Conservation (phyloP, 306 rosid genomes). For the Vigna angularis region DNA sequence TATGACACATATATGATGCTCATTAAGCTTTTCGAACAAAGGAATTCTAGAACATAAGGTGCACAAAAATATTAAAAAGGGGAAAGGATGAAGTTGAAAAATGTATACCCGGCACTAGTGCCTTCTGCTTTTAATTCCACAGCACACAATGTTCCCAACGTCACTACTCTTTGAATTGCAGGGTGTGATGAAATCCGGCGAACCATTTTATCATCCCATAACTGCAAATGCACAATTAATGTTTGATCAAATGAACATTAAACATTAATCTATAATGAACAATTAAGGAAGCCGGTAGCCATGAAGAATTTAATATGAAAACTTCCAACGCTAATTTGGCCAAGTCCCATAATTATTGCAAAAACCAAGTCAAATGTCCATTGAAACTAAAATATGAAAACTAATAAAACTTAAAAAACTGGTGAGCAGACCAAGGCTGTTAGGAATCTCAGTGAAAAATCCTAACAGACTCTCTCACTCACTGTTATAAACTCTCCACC, state of each 20-base stretch:
- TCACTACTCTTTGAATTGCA: conserved; percentile 79
- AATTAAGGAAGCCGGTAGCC: conserved; percentile 1
- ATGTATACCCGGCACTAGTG: conserved; percentile 73
- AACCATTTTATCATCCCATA: conserved; percentile 85
- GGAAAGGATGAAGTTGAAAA: conserved; percentile 25
- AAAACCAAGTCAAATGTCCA: conserved; percentile 21
- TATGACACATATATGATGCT: not conserved
- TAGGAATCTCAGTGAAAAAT: too few species aligned
- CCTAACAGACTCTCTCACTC: too few species aligned
- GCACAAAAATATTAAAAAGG: conserved; percentile 34
- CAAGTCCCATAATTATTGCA: conserved; percentile 1
- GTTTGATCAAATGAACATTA: conserved; percentile 7
- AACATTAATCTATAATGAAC: conserved; percentile 17
- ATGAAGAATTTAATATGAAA: conserved; percentile 20
- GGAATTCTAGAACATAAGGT: conserved; percentile 29
- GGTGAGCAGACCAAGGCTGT: too few species aligned
- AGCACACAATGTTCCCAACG: conserved; percentile 87
- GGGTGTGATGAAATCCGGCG: conserved; percentile 71
- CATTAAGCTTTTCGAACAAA: conserved; percentile 4
- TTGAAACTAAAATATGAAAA: not conserved
- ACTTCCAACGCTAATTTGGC: not conserved
- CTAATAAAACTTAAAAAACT: too few species aligned
- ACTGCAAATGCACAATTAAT: conserved; percentile 55
- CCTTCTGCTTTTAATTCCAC: conserved; percentile 87
- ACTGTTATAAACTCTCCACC: too few species aligned